Evolutionary conservation across 371 early-diverging fungal species (phyloP).

Genomic region (Mortierella sp.): DNA sequence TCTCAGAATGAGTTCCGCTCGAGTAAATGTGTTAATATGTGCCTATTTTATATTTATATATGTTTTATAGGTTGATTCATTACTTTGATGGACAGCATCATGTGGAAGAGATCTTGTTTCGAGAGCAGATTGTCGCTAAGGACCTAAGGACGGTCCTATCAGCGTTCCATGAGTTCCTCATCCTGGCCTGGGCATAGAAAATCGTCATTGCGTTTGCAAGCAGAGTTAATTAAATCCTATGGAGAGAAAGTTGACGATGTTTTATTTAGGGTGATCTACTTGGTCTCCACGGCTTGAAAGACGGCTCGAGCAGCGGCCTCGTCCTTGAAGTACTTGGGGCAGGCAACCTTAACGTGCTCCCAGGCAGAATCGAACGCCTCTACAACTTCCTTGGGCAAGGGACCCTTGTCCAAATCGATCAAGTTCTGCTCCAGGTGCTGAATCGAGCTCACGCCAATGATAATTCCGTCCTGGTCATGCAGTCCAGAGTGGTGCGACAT

Average conservation of each 20-base stretch:
- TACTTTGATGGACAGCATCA: slow-evolving; percentile 88
- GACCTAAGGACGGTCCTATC: slow-evolving; percentile 73
- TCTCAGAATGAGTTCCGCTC: neutral
- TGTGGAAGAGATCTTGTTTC: slow-evolving; percentile 86
- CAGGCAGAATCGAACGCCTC: slow-evolving; percentile 71
- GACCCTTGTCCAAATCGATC: slow-evolving; percentile 62
- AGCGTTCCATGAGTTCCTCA: slow-evolving; percentile 69
- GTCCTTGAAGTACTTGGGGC: slow-evolving; percentile 59
- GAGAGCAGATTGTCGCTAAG: slow-evolving; percentile 77
- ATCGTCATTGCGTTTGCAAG: too few species aligned
- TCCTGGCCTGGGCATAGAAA: slow-evolving; percentile 58
- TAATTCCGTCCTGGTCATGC: slow-evolving; percentile 60
- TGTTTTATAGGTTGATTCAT: slow-evolving; percentile 64
- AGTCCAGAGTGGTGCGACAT: slow-evolving; percentile 71
- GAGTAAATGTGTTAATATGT: neutral
- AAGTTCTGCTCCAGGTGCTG: slow-evolving; percentile 65
- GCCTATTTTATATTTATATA: neutral
- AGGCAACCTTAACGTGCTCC: slow-evolving; percentile 57
- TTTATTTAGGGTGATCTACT: neutral
- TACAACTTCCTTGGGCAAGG: slow-evolving; percentile 65
- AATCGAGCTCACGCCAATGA: slow-evolving; percentile 70
- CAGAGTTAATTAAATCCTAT: neutral
- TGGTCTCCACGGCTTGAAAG: neutral
- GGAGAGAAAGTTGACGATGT: too few species aligned
- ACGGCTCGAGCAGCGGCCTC: neutral